Conservation (phyloP, 345 rosid species). For the Heritiera littoralis region DNA sequence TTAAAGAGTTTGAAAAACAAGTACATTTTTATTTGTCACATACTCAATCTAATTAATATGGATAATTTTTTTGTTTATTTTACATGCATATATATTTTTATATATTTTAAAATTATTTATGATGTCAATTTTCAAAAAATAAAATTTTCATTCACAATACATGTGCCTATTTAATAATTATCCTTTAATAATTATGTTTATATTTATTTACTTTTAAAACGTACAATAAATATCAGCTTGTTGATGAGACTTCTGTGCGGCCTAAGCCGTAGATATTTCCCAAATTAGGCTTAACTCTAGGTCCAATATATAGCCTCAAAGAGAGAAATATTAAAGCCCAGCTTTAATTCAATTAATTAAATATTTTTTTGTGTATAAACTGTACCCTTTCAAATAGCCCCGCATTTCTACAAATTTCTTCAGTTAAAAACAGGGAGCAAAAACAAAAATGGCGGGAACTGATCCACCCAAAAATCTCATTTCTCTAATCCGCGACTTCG, state of each 20-base stretch:
- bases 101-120: too few relatives aligned
- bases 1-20: too few relatives aligned
- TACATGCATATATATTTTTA: too few relatives aligned
- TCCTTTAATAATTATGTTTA: too few relatives aligned
- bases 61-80: too few relatives aligned
- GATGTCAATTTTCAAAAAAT: too few relatives aligned
- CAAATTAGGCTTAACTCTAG: background rate
- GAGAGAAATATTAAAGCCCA: background rate
- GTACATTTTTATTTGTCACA: too few relatives aligned
- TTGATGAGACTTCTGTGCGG: background rate
- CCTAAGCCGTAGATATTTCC: background rate
- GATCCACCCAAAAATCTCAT: conserved; percentile 68
- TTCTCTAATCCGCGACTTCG: conserved; percentile 62
- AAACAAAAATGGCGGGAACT: conserved; percentile 62
- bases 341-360: background rate
- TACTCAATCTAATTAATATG: too few relatives aligned
- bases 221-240: too few relatives aligned
- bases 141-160: too few relatives aligned
- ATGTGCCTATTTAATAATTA: too few relatives aligned
- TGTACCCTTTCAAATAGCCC: background rate
- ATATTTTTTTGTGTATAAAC: background rate
- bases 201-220: too few relatives aligned
- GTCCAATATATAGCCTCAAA: background rate
- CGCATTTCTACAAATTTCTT: background rate
- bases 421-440: background rate